phyloP scores from a whole-genome alignment of 2,329 filamentous ascomycete genomes.

The Xylariaceae sp. region DNA sequence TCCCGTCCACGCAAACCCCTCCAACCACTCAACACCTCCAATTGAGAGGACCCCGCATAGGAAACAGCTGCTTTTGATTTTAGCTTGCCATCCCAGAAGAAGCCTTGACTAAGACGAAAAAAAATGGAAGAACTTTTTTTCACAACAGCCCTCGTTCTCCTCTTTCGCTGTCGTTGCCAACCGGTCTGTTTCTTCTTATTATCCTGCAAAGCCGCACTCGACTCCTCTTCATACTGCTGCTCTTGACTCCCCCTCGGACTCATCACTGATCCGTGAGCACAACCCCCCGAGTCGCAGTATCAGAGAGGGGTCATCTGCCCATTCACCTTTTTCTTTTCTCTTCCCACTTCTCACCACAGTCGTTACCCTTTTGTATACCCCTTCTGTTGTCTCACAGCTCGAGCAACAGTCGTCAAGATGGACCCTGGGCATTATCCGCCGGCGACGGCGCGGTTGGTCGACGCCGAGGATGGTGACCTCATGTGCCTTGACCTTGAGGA shows the following conservation, averaged over 20 bases:
- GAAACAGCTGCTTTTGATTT: constrained; percentile 8
- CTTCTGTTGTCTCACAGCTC: background rate
- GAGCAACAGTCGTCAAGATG: constrained; percentile 32
- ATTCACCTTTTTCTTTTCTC: background rate
- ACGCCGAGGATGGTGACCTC: constrained; percentile 52
- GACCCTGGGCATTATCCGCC: constrained; percentile 43
- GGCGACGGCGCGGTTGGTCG: constrained; percentile 55
- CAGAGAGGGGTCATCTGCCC: constrained; percentile 23
- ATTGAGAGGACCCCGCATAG: constrained; percentile 16
- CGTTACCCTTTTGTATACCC: background rate
- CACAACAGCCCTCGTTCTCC: constrained; percentile 1
- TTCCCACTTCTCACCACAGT: constrained; percentile 6
- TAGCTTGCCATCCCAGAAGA: constrained; percentile 20
- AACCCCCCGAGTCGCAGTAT: constrained; percentile 21
- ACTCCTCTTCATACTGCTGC: background rate
- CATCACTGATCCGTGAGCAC: constrained; percentile 18
- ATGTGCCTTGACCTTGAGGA: constrained; percentile 91
- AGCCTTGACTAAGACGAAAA: constrained; percentile 4
- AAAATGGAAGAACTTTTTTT: constrained; percentile 9
- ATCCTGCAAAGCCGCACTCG: background rate
- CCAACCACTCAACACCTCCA: constrained; percentile 13
- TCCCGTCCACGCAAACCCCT: constrained; percentile 8
- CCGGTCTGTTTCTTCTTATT: background rate
- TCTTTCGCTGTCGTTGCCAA: constrained; percentile 3
- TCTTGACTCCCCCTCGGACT: constrained; percentile 11